These are phyloP conservation scores for Malus orientalis DNA, from an alignment of 306 rosid species.

Conservation along the genomic window DNA sequence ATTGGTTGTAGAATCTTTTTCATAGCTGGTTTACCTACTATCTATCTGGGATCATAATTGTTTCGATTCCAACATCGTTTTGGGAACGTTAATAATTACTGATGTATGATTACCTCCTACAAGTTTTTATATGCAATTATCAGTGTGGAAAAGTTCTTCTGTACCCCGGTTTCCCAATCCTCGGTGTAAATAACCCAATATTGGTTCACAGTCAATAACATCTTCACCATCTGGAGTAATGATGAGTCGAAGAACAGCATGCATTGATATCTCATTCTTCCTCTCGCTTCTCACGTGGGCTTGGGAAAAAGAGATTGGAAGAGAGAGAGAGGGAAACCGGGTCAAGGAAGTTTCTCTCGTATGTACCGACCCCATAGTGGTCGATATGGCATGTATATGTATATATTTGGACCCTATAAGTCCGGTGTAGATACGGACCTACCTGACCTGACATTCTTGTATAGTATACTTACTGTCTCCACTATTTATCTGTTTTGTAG, in stretches of 20 bases:
- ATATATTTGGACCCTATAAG: neutral
- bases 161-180: neutral
- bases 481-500: neutral
- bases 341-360: neutral
- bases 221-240: no score
- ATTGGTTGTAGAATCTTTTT: conserved; percentile 9
- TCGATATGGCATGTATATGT: no score
- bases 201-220: neutral
- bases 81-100: neutral
- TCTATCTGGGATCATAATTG: conserved; percentile 1
- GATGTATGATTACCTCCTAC: neutral
- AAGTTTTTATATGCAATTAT: neutral
- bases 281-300: neutral
- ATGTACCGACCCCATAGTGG: neutral
- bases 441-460: neutral
- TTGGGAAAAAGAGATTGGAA: neutral
- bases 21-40: conserved; percentile 21
- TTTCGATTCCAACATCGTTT: neutral
- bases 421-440: neutral
- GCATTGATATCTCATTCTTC: neutral
- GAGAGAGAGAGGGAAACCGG: neutral
- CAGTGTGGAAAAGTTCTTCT: neutral
- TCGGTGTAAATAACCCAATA: neutral
- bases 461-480: neutral
- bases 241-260: no score